Evolutionary conservation across 2,329 filamentous ascomycete species (phyloP).

Genomic region (Xylaria sp.): DNA sequence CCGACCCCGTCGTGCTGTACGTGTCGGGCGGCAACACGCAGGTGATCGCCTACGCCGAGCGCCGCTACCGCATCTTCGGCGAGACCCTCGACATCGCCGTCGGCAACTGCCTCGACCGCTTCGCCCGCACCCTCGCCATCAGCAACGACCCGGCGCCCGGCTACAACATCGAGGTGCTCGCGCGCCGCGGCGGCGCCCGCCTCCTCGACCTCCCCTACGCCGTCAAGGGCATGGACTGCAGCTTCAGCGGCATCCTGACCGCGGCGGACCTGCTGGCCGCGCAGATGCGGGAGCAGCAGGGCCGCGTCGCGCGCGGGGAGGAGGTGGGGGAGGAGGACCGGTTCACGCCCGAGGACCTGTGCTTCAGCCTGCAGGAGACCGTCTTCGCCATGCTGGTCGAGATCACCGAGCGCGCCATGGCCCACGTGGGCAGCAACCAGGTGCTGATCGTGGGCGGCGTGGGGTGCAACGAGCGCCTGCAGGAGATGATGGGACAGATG

Average conservation of each 20-base stretch:
- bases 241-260: slow-evolving; percentile 89
- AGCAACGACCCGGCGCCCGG: slow-evolving; percentile 95
- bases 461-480: slow-evolving; percentile 89
- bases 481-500: slow-evolving; percentile 99
- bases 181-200: slow-evolving; percentile 66
- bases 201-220: slow-evolving; percentile 90
- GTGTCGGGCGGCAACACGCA: slow-evolving; percentile 96
- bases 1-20: slow-evolving; percentile 93
- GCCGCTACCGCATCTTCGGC: slow-evolving; percentile 95
- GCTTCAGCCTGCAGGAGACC: slow-evolving; percentile 94
- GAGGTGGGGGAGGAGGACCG: slow-evolving; percentile 43
- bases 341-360: slow-evolving; percentile 82
- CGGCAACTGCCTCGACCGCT: slow-evolving; percentile 94
- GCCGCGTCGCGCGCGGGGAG: slow-evolving; percentile 27
- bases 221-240: slow-evolving; percentile 98
- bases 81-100: slow-evolving; percentile 97
- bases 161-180: slow-evolving; percentile 97
- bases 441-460: slow-evolving; percentile 96
- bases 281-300: slow-evolving; percentile 55
- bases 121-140: slow-evolving; percentile 87
- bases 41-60: slow-evolving; percentile 94
- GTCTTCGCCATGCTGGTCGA: slow-evolving; percentile 97
- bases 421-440: slow-evolving; percentile 87
- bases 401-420: slow-evolving; percentile 98
- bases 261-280: slow-evolving; percentile 78